Evolutionary conservation across 495 filamentous ascomycete genomes (phyloP).

Genomic region (Talaromyces thailandensis): DNA sequence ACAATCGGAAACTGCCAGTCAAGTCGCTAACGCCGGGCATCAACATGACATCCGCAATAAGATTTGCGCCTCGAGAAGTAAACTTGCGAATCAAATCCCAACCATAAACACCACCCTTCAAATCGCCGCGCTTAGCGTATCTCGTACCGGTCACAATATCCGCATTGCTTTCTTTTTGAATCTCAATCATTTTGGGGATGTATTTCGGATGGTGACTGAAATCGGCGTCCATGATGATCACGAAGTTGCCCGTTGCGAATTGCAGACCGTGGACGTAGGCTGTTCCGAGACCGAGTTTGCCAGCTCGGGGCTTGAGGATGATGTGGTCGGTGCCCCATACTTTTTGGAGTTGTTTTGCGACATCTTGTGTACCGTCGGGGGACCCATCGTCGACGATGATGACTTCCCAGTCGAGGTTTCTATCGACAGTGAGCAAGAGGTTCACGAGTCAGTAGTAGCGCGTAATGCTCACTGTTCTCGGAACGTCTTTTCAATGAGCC

Average conservation of each 20-base stretch:
- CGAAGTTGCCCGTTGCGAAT: conserved; percentile 80
- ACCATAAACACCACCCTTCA: conserved; percentile 83
- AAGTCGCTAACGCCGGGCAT: conserved; percentile 93
- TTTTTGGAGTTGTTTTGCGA: conserved; percentile 82
- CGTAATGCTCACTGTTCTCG: conserved; percentile 48
- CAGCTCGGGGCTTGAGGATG: conserved; percentile 73
- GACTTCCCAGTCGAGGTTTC: conserved; percentile 94
- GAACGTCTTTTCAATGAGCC: conserved; percentile 87
- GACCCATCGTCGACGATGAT: conserved; percentile 97
- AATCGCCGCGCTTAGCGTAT: conserved; percentile 57
- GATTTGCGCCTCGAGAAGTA: conserved; percentile 79
- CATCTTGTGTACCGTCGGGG: conserved; percentile 85
- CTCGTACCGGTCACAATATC: conserved; percentile 96
- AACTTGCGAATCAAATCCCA: conserved; percentile 98
- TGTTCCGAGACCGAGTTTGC: conserved; percentile 93
- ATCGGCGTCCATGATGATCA: conserved; percentile 99
- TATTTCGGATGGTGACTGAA: conserved; percentile 98
- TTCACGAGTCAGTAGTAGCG: background rate
- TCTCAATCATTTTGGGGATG: conserved; percentile 77
- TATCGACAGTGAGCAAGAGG: conserved; percentile 20
- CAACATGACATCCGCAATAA: conserved; percentile 91
- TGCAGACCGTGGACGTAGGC: conserved; percentile 93
- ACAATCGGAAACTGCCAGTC: conserved; percentile 89
- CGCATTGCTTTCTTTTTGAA: conserved; percentile 60
- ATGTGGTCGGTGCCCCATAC: conserved; percentile 69